Conservation (phyloP, 2,329 filamentous ascomycete species). For the Neonectria sp. region DNA sequence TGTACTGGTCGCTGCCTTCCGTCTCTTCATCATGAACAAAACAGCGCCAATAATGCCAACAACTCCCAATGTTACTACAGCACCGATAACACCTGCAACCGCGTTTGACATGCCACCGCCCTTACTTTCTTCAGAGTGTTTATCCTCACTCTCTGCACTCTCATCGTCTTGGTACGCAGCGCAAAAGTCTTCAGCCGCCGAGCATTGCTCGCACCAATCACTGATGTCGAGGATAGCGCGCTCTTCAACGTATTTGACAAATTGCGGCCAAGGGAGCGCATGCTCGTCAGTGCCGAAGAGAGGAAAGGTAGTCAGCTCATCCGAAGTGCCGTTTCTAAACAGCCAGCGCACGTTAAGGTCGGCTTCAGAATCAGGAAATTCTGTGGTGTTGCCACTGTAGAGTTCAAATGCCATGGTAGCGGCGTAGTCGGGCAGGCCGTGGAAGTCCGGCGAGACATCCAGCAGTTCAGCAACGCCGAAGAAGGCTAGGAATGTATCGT, state of each 20-base stretch:
- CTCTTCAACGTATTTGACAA: constrained; percentile 48
- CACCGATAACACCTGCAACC: constrained; percentile 53
- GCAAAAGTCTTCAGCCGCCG: constrained; percentile 49
- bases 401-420: constrained; percentile 56
- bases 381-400: constrained; percentile 41
- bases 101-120: constrained; percentile 50
- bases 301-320: constrained; percentile 47
- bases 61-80: constrained; percentile 51
- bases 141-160: constrained; percentile 15
- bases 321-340: constrained; percentile 53
- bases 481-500: constrained; percentile 56
- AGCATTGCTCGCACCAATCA: constrained; percentile 51
- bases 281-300: constrained; percentile 50
- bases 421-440: constrained; percentile 53
- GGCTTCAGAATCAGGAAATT: constrained; percentile 46
- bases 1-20: constrained; percentile 19
- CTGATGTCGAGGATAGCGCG: constrained; percentile 48
- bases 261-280: constrained; percentile 48
- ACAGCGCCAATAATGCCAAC: constrained; percentile 37
- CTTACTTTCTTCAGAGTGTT: constrained; percentile 17
- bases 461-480: constrained; percentile 50
- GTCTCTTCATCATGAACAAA: constrained; percentile 45
- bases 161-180: constrained; percentile 48
- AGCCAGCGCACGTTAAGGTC: constrained; percentile 53
- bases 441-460: constrained; percentile 48